Evolutionary conservation across 495 filamentous ascomycete genomes (phyloP), one percentile per base, ranked within the genome.

Genomic region (Cudoniella acicularis): DNA sequence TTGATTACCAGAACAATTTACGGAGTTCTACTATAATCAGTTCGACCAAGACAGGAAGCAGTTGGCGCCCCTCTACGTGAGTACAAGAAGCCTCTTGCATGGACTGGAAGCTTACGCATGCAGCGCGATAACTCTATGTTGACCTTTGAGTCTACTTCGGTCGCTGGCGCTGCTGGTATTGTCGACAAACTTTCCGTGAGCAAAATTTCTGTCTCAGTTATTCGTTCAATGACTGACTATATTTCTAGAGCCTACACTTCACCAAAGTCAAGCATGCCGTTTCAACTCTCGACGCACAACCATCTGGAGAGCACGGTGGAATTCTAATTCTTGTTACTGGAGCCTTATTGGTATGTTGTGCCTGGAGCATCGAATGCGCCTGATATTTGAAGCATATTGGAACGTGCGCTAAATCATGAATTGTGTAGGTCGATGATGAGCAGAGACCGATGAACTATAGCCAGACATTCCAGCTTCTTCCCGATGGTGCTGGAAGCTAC

Each of bases 241-340:
- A 47, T 30, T 53, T 61, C 42, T 61, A 96, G 92, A 67, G 58
- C 54, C 81, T 97, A 0, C 90, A 89, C 26, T 96, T 98, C 80
- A 67, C 81, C 67, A 83, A 89, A 73, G 87, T 96, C 59, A 70
- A 73, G 64, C 93, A 96, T 72, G 65, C 82, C 64, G 74, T 88
- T 59, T 61, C 70, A 10, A 89, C 87, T 36, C 70, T 88, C 42
- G 90, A 96, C 70, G 85, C 88, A 25, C 92, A 96, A 73, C 92
- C 90, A 36, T 74, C 77, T 18, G 77, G 69, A 56, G 70, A 80
- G 4, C 60, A 69, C 21, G 83, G 82, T 26, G 84, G 83, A 56
- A 88, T 96, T 67, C 67, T 96, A 43, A 89, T 96, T 46, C 73
- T 94, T 54, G 90, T 96, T 17, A 95, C 90, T 25, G 93, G 93